phyloP scores from a whole-genome alignment of 148 eudicot species.

The Amaranthus palmeri region DNA sequence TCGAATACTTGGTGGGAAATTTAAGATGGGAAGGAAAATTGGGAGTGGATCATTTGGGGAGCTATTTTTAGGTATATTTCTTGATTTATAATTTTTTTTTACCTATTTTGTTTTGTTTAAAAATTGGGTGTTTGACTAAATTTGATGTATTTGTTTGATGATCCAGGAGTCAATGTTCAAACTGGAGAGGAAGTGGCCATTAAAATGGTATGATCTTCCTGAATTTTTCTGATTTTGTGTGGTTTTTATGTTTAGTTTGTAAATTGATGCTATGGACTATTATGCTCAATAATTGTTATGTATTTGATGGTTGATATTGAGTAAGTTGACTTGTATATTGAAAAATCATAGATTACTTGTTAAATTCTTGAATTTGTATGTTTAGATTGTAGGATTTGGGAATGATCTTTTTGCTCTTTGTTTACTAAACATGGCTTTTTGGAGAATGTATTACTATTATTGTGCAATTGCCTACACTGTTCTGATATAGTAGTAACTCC shows the following conservation, averaged over 20 bases:
- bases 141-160: slow-evolving; percentile 20
- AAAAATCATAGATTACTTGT: slow-evolving; percentile 6
- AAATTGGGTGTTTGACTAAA: slow-evolving; percentile 15
- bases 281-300: not conserved
- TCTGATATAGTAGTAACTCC: not conserved
- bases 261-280: not conserved
- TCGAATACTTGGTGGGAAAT: slow-evolving; percentile 70
- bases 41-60: slow-evolving; percentile 96
- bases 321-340: slow-evolving; percentile 12
- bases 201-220: slow-evolving; percentile 52
- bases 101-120: slow-evolving; percentile 11
- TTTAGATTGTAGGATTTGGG: slow-evolving; percentile 8
- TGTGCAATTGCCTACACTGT: slow-evolving; percentile 3
- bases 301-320: slow-evolving; percentile 1
- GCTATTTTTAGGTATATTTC: slow-evolving; percentile 62
- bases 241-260: not conserved
- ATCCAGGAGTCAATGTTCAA: slow-evolving; percentile 72
- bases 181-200: slow-evolving; percentile 88
- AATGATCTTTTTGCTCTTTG: not conserved
- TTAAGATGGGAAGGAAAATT: slow-evolving; percentile 78
- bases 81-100: not conserved
- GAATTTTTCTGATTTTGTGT: not conserved
- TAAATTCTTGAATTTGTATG: not conserved
- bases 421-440: not conserved
- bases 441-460: not conserved